Base-by-base conservation (phyloP, 176 grass and related monocot species). In the Otatea glauca region DNA sequence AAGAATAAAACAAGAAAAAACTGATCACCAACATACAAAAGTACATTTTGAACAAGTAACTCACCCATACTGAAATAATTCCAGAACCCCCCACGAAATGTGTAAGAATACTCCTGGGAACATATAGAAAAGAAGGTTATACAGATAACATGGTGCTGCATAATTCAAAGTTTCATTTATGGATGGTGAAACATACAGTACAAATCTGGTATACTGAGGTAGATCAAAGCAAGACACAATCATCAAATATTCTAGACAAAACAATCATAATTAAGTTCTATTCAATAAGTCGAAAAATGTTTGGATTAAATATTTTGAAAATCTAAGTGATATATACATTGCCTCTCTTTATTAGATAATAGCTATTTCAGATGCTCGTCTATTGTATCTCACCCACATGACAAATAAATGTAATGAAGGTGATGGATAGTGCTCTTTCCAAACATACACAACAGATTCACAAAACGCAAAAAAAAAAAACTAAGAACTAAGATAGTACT, bases 11-110 rank as follows among this genome's bases (percentile, higher is more conserved):
- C 59, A 53, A 53, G 60, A 59, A 75, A 75, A 59, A 76, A 34
- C 0, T 72, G 21, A 78, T 5, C 18, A 78, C 18, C 15, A 35
- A 75, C 43, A 48, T 34, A 88, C 27, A 17, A 81, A 78, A 72
- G 5, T 77, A 27, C n/a, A 86, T 66, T 77, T 76, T 41, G 70
- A 84, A 75, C 6, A 88, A 90, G 55, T 18, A 65, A 88, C 93
- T 93, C 86, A 98, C 96, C 96, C 86, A 98, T 95, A 78, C 96
- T 95, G 74, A 98, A 98, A 84, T 98, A 98, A 76, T 98, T 98
- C 93, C 92, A 98, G 86, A 98, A 98, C 0, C 91, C 92, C 45
- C 96, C 96, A 74, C 91, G 89, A 85, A 83, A 98, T 77, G 91
- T 94, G 76, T 76, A 92, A 85, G 86, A 93, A 65, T 86, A 88